Conservation (phyloP, 306 rosid species). For the Macrotyloma uniflorum region DNA sequence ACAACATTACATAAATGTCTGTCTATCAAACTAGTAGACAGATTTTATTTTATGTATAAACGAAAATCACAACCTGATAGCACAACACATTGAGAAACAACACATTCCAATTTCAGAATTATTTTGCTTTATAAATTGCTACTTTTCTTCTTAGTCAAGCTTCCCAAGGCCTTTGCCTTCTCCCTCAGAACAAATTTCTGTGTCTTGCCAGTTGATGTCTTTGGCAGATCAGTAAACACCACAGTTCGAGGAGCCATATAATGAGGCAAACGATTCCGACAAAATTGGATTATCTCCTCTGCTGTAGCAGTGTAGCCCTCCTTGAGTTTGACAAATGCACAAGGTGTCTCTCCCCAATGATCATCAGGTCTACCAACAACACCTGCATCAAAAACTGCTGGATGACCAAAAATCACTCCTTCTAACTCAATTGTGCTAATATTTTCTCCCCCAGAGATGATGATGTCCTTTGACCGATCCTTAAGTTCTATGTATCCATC, state of each 20-base stretch:
- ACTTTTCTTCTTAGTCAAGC: constrained; percentile 52
- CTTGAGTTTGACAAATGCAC: constrained; percentile 87
- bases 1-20: neutral
- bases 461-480: constrained; percentile 86
- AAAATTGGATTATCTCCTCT: constrained; percentile 67
- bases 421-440: constrained; percentile 90
- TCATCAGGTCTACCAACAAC: constrained; percentile 85
- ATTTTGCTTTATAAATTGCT: constrained; percentile 53
- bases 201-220: constrained; percentile 87
- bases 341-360: constrained; percentile 88
- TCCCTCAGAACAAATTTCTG: constrained; percentile 68
- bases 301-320: constrained; percentile 51
- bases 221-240: constrained; percentile 73
- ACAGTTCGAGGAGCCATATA: constrained; percentile 83
- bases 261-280: constrained; percentile 62
- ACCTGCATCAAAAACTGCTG: constrained; percentile 77
- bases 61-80: neutral
- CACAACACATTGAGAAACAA: neutral
- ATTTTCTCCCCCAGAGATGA: constrained; percentile 91
- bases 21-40: neutral
- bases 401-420: constrained; percentile 71
- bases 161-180: constrained; percentile 80
- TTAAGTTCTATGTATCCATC: constrained; percentile 84
- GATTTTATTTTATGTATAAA: neutral
- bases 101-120: neutral